Conservation (phyloP, 148 eudicot genomes). For the Hydrangea macrophylla region DNA sequence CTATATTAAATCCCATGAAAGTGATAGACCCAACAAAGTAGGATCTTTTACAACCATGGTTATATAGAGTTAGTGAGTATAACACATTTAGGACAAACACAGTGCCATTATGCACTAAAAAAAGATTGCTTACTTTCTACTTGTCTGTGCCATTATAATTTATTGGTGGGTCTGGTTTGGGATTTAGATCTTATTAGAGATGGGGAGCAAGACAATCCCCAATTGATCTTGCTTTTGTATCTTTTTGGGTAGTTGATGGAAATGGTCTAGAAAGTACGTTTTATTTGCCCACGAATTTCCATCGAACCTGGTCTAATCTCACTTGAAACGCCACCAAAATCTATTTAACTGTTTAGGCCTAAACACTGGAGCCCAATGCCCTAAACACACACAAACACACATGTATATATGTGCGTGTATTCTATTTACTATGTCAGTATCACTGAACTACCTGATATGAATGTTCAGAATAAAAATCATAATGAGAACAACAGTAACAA, state of each 20-base stretch:
- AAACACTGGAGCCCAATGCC: conserved; percentile 10
- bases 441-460: no score
- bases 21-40: conserved; percentile 27
- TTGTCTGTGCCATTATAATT: conserved; percentile 22
- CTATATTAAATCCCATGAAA: conserved; percentile 20
- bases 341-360: neutral
- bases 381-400: no score
- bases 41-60: conserved; percentile 11
- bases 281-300: conserved; percentile 6
- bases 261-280: conserved; percentile 15
- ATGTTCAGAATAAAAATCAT: no score
- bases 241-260: conserved; percentile 7
- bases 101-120: conserved; percentile 30
- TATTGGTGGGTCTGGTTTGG: conserved; percentile 18
- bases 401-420: no score
- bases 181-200: conserved; percentile 18
- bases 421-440: neutral
- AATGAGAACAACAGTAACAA: neutral
- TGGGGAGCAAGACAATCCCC: conserved; percentile 38
- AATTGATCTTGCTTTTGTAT: conserved; percentile 29
- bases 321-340: neutral
- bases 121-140: conserved; percentile 16
- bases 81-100: conserved; percentile 26
- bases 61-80: neutral
- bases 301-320: neutral